Base-by-base conservation (phyloP, 352 stramenopile genomes). In the Globisporangium sylvaticum region DNA sequence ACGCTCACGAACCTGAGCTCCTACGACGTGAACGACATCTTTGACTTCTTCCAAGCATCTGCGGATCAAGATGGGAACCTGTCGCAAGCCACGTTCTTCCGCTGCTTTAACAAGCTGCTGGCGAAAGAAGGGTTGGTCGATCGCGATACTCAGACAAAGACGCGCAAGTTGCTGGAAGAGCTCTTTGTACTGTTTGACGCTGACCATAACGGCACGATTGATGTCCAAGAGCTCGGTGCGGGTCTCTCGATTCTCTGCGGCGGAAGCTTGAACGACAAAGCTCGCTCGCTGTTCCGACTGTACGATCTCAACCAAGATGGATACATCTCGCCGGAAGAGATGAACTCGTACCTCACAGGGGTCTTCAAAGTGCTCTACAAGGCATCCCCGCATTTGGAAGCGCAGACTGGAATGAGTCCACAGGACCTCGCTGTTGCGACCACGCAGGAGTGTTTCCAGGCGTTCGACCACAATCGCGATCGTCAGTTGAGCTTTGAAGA, bases 281-380 rank as follows among this genome's bases (percentile, higher is more conserved):
- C 84, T 1, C 75, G 79, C 46, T 90, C 87, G 14, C 78, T 94
- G 61, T 96, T 96, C 57, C 89, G 82, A 7, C 68, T 96, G 27
- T 96, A 94, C 52, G 88, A 96, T 69, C 61, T 88, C 12, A 90
- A 96, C 68, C 78, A 88, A 34, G 83, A 96, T 66, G 88, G 88
- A 1, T 90, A 78, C 57, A 87, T 97, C 31, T 91, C 88, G 3
- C 86, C 78, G 5, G 62, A 88, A 2, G 88, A 97, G 73, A 94
- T 97, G 87, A 65, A 71, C n/a, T 71, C 73, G 44, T 96, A 96
- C 69, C 74, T 97, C 52, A 88, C 87, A 18, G 81, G 84, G 15
- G 75, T 96, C 7, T 97, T 96, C 68, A 92, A 91, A 60, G 76
- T 97, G 12, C 80, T 96, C 48, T 95, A 90, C 74, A 91, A 95